Evolutionary conservation across 2,329 filamentous ascomycete species (phyloP).

Genomic region (Fusarium subglutinans): DNA sequence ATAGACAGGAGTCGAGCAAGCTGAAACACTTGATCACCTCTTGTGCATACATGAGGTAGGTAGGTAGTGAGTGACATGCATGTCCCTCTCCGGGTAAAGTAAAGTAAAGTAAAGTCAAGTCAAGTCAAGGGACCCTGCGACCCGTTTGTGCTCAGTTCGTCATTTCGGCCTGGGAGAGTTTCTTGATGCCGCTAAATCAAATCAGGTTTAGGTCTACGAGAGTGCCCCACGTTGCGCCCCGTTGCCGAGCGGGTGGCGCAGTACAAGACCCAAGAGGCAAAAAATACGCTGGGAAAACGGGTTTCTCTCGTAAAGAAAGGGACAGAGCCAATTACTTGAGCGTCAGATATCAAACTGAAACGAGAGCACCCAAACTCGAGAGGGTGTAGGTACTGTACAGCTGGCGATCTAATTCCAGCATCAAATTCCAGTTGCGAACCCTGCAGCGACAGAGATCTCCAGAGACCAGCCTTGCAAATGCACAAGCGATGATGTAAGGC

Average conservation of each 20-base stretch:
- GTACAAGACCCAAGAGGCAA: conserved; percentile 8
- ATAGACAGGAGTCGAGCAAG: conserved; percentile 32
- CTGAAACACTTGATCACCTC: conserved; percentile 36
- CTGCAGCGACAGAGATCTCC: background rate
- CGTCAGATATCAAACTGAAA: background rate
- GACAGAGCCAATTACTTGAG: background rate
- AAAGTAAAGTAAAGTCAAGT: background rate
- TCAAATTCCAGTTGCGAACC: conserved; percentile 2
- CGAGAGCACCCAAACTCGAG: background rate
- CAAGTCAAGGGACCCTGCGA: background rate
- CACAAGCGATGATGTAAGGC: conserved; percentile 37
- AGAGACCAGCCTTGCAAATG: conserved; percentile 24
- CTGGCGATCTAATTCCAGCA: background rate
- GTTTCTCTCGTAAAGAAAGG: background rate
- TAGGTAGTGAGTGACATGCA: background rate
- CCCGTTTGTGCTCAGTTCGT: background rate
- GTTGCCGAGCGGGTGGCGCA: conserved; percentile 38
- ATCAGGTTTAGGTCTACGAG: background rate
- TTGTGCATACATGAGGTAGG: background rate
- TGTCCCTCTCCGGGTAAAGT: conserved; percentile 5
- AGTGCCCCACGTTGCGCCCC: conserved; percentile 33
- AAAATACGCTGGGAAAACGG: conserved; percentile 1
- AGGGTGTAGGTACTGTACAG: background rate
- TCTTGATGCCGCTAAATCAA: conserved; percentile 7
- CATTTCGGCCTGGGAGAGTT: background rate